Evolutionary conservation across 148 eudicot species (phyloP), one percentile per base, ranked within the genome.

Genomic region (Cornus florida): DNA sequence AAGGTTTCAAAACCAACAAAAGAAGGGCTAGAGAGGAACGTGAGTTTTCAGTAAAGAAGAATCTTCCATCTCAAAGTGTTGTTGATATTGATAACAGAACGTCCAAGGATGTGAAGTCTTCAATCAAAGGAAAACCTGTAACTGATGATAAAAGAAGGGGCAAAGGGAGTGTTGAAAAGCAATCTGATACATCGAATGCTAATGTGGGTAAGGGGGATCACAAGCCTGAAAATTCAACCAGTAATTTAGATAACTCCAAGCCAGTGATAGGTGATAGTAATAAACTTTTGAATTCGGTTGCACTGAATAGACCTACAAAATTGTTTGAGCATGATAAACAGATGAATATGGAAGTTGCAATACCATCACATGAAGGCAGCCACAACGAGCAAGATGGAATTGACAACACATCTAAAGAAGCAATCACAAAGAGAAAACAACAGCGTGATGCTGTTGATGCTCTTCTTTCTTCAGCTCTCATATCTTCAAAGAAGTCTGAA

Each of bases 371-470:
- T 50, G 82, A 69, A 24, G 65, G 83, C 82, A 75, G 86, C 14
- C 8, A 43, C 56, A 83, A 77, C 78, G 75, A 72, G 82, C 76
- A 74, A 83, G 86, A 83, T 72, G 83, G 72, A 64, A 78, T 78
- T 73, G 89, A 79, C 43, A 57, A 88, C 71, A 70, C 46, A 70
- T 88, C 89, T 13, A 83, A 82, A 60, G 87, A 86, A 80, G 59
- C 86, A 28, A 87, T 85, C 11, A 69, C 81, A 57, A 86, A 89
- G 84, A 90, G 98, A 80, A 97, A 92, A 85, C 93, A 90, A 83
- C 98, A 91, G 75, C 90, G 98, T 48, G 98, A 94, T 67, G 99
- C 94, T 69, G 97, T 97, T 74, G 94, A 97, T 70, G 99, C 94
- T 80, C 95, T 97, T 77, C 98, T 97, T 82, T 88, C 98, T 31